phyloP scores from a whole-genome alignment of 345 rosid species.

The Salix dunnii region DNA sequence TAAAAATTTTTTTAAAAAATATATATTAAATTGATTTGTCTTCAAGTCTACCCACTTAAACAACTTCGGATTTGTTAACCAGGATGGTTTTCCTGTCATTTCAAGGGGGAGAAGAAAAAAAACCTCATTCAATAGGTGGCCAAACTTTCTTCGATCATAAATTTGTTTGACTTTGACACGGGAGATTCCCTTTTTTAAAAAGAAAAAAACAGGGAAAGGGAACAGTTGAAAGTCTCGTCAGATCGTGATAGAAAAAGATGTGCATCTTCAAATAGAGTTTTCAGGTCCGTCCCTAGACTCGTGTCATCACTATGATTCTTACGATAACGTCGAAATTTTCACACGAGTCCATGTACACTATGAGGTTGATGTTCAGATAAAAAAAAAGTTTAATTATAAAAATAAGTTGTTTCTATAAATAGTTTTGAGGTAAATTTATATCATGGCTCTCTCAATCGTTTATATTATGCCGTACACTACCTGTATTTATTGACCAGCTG shows the following conservation, averaged over 20 bases:
- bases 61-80: too few species aligned
- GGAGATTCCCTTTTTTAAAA: neutral
- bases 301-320: constrained; percentile 4
- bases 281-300: neutral
- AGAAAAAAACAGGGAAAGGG: neutral
- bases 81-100: neutral
- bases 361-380: too few species aligned
- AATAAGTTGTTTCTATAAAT: too few species aligned
- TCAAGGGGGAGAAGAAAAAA: neutral
- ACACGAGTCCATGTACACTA: constrained; percentile 1
- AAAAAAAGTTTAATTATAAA: too few species aligned
- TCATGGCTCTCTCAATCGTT: too few species aligned
- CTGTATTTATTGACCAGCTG: neutral
- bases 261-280: constrained; percentile 5
- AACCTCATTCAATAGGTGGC: neutral
- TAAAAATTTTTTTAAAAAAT: too few species aligned
- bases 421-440: too few species aligned
- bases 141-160: neutral
- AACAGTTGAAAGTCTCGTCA: neutral
- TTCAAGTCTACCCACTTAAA: too few species aligned
- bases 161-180: neutral
- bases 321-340: constrained; percentile 9
- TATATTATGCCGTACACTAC: neutral
- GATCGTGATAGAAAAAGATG: constrained; percentile 4
- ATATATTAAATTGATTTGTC: too few species aligned